Percentiles rank a stretch among this genome's conserved stretches.
Evolutionary conservation across 495 filamentous ascomycete species (phyloP).

Genomic region (Aspergillus ostianus): DNA sequence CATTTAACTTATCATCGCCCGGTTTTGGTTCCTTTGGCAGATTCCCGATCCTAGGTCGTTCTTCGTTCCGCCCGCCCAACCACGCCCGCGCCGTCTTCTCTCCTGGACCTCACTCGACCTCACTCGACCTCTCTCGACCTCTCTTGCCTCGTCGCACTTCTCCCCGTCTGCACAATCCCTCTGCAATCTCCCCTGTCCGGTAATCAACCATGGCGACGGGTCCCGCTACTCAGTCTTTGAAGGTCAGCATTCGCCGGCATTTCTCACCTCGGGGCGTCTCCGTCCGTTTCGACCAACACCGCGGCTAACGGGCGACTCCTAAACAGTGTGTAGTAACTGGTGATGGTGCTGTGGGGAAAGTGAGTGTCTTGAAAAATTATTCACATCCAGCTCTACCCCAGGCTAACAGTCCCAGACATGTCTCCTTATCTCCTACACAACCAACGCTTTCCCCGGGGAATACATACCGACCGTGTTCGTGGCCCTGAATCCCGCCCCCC

Average conservation of each 20-base stretch:
- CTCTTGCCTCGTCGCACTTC: not conserved
- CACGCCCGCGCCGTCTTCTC: not conserved
- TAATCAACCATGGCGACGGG: conserved; percentile 55
- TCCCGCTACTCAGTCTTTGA: conserved; percentile 70
- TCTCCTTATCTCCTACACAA: conserved; percentile 98
- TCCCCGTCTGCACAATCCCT: conserved; percentile 7
- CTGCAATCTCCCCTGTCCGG: conserved; percentile 9
- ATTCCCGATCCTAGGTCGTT: not conserved
- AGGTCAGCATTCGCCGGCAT: conserved; percentile 48
- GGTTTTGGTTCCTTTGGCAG: not conserved
- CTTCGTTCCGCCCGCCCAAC: not conserved
- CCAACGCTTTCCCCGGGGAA: conserved; percentile 97
- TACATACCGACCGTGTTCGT: conserved; percentile 99
- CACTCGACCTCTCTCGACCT: not conserved
- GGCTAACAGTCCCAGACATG: conserved; percentile 61
- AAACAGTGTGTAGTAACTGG: conserved; percentile 93
- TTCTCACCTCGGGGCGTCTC: conserved; percentile 5
- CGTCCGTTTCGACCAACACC: conserved; percentile 16
- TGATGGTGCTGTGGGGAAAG: conserved; percentile 98
- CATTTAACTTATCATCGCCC: not conserved
- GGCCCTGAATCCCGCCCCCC: conserved; percentile 13
- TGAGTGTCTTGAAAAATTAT: conserved; percentile 36
- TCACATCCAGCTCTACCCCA: not conserved
- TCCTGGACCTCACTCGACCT: not conserved
- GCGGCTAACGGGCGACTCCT: conserved; percentile 26